These are phyloP conservation scores for Cladosporium sp. DNA, from an alignment of 2,329 filamentous ascomycete species.

Conservation along the genomic window DNA sequence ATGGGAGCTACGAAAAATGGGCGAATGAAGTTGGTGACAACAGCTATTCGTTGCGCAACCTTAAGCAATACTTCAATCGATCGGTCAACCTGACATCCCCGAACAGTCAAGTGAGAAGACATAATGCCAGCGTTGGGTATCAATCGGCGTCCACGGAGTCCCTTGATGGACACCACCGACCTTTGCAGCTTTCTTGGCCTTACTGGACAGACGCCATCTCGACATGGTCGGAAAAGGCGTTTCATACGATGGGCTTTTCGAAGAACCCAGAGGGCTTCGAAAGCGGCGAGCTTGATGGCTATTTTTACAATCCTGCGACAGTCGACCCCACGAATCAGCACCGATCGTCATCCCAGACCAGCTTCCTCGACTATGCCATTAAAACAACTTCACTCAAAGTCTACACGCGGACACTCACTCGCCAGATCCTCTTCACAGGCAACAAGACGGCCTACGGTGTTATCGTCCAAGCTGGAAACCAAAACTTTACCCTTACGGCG, in stretches of 20 bases:
- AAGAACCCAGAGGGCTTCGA: constrained; percentile 25
- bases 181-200: constrained; percentile 30
- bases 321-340: constrained; percentile 24
- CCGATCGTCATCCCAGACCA: constrained; percentile 23
- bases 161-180: constrained; percentile 16
- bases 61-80: constrained; percentile 23
- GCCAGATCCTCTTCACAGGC: neutral
- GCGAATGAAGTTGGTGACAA: constrained; percentile 34
- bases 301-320: constrained; percentile 19
- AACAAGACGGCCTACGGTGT: constrained; percentile 10
- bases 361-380: constrained; percentile 26
- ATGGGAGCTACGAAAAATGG: constrained; percentile 31
- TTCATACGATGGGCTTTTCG: constrained; percentile 27
- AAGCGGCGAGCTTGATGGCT: constrained; percentile 21
- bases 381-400: constrained; percentile 27
- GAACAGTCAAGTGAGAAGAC: constrained; percentile 17
- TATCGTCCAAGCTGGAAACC: constrained; percentile 19
- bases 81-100: constrained; percentile 20
- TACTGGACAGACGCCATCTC: constrained; percentile 26
- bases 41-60: constrained; percentile 25
- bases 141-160: constrained; percentile 19
- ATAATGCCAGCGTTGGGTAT: constrained; percentile 25
- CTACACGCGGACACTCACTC: constrained; percentile 28
- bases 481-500: constrained; percentile 24
- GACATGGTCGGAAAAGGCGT: constrained; percentile 26